Evolutionary conservation across 2,329 filamentous ascomycete genomes (phyloP).

Genomic region (Microdochium trichocladiopsis): DNA sequence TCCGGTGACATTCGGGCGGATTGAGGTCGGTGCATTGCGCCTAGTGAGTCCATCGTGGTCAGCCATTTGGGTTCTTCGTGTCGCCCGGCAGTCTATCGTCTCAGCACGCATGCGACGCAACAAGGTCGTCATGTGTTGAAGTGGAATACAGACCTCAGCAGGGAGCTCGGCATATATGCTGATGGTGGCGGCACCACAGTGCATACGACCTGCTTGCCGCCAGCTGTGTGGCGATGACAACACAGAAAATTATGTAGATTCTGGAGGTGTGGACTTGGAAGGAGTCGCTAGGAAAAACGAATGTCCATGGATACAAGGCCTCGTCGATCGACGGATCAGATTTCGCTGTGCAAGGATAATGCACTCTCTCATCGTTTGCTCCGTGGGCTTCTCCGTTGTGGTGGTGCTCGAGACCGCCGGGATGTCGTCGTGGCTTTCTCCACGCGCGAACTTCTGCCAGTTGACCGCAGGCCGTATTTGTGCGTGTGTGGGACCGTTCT

Average conservation of each 20-base stretch:
- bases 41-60: not conserved
- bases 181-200: not conserved
- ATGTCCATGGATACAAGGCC: not conserved
- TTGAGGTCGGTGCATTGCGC: not conserved
- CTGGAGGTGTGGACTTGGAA: not conserved
- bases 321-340: not conserved
- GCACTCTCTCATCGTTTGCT: not conserved
- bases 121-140: not conserved
- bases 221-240: not conserved
- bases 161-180: not conserved
- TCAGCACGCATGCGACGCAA: not conserved
- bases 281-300: not conserved
- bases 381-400: not conserved
- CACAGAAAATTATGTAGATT: not conserved
- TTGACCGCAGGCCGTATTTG: not conserved
- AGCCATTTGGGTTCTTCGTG: not conserved
- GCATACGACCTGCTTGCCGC: not conserved
- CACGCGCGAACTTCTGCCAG: not conserved
- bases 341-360: not conserved
- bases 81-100: not conserved
- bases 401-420: not conserved
- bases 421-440: not conserved
- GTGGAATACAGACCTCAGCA: not conserved
- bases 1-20: not conserved
- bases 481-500: no score